Percentiles rank a stretch among this genome's conserved stretches.
Conservation (phyloP, 192 early-diverging fungal species). For the Backusella morwellensis region DNA sequence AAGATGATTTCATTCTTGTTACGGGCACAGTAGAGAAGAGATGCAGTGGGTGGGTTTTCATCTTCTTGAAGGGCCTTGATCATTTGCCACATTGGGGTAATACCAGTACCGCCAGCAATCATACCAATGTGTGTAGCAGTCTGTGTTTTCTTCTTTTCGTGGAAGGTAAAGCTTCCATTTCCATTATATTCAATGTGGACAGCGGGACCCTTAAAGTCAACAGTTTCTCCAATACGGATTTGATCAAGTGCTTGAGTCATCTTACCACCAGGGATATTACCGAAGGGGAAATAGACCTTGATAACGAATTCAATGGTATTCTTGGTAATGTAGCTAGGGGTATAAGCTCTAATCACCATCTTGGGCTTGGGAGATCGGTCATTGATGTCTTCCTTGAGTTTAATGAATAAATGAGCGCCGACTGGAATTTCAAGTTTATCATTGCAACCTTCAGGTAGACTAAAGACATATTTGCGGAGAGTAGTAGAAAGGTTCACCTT, state of each 20-base stretch:
- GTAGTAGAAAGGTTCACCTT: background rate
- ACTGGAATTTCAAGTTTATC: background rate
- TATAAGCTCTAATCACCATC: constrained; percentile 77
- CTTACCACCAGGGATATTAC: constrained; percentile 46
- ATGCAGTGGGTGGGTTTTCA: constrained; percentile 66
- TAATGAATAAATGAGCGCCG: background rate
- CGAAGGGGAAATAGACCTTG: constrained; percentile 63
- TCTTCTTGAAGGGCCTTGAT: constrained; percentile 66
- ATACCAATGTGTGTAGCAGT: constrained; percentile 65
- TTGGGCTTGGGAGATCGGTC: constrained; percentile 55
- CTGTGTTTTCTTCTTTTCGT: constrained; percentile 15
- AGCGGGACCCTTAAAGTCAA: constrained; percentile 84
- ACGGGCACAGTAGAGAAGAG: constrained; percentile 77
- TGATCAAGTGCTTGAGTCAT: constrained; percentile 64
- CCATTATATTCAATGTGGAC: constrained; percentile 67
- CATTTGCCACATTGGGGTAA: constrained; percentile 83
- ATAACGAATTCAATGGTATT: constrained; percentile 81
- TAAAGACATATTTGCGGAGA: background rate
- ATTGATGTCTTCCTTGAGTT: constrained; percentile 22
- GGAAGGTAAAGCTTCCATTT: constrained; percentile 12
- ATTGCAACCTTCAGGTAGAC: background rate
- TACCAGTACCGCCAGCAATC: constrained; percentile 86
- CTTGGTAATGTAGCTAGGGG: constrained; percentile 58
- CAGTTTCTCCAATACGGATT: constrained; percentile 67
- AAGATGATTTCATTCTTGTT: constrained; percentile 78